A percentile compares a stretch with the other conserved stretches of the same genome.
phyloP scores from a whole-genome alignment of 1,284 basidiomycete genomes.

The Leccinum subspadiceum region DNA sequence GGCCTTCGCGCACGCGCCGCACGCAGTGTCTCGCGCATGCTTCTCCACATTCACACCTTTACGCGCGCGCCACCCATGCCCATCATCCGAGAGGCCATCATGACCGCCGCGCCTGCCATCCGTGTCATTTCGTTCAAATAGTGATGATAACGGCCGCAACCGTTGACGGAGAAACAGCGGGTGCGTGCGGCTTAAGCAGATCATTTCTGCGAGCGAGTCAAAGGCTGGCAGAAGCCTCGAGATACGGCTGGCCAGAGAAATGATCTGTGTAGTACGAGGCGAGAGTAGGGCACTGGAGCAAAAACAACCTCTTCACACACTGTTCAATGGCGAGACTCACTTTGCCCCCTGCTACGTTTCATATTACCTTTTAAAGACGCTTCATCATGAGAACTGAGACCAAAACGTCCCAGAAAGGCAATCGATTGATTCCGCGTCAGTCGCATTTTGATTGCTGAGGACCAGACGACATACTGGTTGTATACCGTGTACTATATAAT shows the following conservation, averaged over 20 bases:
- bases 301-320: constrained; percentile 50
- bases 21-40: constrained; percentile 55
- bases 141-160: constrained; percentile 60
- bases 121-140: constrained; percentile 48
- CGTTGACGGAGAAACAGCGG: constrained; percentile 78
- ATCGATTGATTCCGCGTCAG: too few species aligned
- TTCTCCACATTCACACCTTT: constrained; percentile 72
- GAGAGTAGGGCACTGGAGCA: constrained; percentile 50
- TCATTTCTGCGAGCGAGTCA: constrained; percentile 58
- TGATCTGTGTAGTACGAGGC: constrained; percentile 67
- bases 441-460: too few species aligned
- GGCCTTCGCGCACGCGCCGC: constrained; percentile 70
- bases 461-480: too few species aligned
- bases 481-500: too few species aligned
- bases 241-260: constrained; percentile 73
- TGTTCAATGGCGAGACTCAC: too few species aligned
- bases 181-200: constrained; percentile 64
- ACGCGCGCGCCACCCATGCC: constrained; percentile 75
- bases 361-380: too few species aligned
- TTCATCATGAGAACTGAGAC: too few species aligned
- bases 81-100: constrained; percentile 72
- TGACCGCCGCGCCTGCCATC: constrained; percentile 66
- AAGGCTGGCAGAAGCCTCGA: constrained; percentile 53
- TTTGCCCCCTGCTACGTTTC: too few species aligned
- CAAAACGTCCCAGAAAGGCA: too few species aligned